Evolutionary conservation across 2,329 filamentous ascomycete species (phyloP), one percentile per base, ranked within the genome.

Genomic region (Cyphellophora europaea): DNA sequence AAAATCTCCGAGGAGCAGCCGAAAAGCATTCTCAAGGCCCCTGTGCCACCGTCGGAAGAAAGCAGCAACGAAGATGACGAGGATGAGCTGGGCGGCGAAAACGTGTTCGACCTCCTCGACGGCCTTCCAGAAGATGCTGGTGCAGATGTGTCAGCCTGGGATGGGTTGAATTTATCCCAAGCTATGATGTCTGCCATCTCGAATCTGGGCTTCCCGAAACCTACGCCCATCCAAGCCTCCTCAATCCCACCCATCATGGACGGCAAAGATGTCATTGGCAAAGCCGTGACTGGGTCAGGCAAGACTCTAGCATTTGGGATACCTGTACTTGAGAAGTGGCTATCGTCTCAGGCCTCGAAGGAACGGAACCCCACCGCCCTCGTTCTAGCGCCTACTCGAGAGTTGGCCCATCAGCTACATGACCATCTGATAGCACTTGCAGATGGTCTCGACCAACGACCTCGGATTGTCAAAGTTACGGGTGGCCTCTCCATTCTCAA

Each of bases 281-380:
- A 98, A 62, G 91, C 91, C 2, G 82, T 89, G 8, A 98, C 91
- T 0, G 91, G 91, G 46, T 96, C 91, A 11, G 91, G 91, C 49
- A 98, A 98, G 62, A 98, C 91, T 0, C 66, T 98, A 29, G 89
- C 91, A 0, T 98, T 94, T 57, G 86, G 82, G 1, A 87, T 98
- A 43, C 91, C 91, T 0, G 91, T 98, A 37, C 67, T 96, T 6
- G 88, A 98, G 57, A 71, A 73, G 36, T 95, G 81, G 68, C 61
- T 98, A 5, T 71, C 17, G 15, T n/a, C n/a, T n/a, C 39, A 36
- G 14, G 10, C 16, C 37, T 17, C 3, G 19, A 11, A 6, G 6
- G 11, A 17, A 16, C 39, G 36, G 15, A 13, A 27, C 1, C 82
- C 87, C 0, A 70, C 81, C 35, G 85, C 86, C 2, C 62, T 98